Evolutionary conservation across 1,284 basidiomycete genomes (phyloP).

Genomic region (Trichosporon coremiiforme): DNA sequence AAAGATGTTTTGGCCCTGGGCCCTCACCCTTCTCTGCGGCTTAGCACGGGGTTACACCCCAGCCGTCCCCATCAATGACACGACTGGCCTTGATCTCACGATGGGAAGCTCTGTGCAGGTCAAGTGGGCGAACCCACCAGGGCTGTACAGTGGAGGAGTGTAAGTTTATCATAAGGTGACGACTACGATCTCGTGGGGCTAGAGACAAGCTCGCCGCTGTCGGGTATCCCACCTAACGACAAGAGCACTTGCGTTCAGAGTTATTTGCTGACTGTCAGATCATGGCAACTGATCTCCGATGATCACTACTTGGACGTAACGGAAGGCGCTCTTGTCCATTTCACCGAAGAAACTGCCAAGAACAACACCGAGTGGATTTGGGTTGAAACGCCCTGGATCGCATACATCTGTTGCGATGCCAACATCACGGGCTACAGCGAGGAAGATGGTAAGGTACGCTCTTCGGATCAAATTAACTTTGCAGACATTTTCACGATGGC

Average conservation of each 20-base stretch:
- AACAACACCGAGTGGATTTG: constrained; percentile 59
- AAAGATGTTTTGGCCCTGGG: constrained; percentile 8
- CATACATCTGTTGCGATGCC: constrained; percentile 75
- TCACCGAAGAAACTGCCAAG: constrained; percentile 62
- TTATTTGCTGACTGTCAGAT: constrained; percentile 9
- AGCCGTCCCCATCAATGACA: constrained; percentile 69
- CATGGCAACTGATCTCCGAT: constrained; percentile 24
- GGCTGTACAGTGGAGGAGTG: constrained; percentile 47
- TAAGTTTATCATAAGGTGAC: constrained; percentile 32
- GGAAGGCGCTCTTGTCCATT: constrained; percentile 76
- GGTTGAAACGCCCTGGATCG: constrained; percentile 76
- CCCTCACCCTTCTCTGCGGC: not conserved
- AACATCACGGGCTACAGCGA: constrained; percentile 66
- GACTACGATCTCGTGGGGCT: not conserved
- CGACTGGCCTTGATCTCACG: constrained; percentile 56
- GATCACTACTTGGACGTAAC: constrained; percentile 46
- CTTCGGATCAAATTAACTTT: not conserved
- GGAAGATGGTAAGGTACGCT: constrained; percentile 45
- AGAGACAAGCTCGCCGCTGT: not conserved
- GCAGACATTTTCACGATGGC: constrained; percentile 78
- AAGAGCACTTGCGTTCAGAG: not conserved
- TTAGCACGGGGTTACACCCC: constrained; percentile 60
- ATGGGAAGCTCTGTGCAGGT: constrained; percentile 59
- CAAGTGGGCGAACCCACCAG: constrained; percentile 62
- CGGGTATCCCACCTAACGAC: not conserved